These are phyloP conservation scores for Peronospora farinosa DNA, from an alignment of 352 stramenopile species.

Conservation along the genomic window DNA sequence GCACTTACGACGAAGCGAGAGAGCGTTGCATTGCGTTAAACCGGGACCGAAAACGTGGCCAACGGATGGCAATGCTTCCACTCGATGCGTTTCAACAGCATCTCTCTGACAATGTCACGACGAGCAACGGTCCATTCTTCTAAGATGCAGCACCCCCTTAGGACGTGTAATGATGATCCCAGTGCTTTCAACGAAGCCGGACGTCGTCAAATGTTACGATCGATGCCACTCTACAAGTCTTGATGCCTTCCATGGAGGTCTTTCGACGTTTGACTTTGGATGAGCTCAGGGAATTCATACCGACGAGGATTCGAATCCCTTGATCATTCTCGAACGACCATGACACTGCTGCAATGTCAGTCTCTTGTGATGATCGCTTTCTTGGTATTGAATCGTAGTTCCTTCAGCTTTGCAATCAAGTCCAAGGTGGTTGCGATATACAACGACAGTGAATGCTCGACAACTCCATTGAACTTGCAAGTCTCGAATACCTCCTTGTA, in stretches of 20 bases:
- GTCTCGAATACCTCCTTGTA: conserved; percentile 13
- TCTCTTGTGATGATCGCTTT: conserved; percentile 8
- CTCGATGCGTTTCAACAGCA: conserved; percentile 41
- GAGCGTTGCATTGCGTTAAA: conserved; percentile 45
- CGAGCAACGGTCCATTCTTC: conserved; percentile 4
- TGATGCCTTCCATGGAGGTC: conserved; percentile 19
- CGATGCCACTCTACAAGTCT: conserved; percentile 15
- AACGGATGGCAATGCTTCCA: conserved; percentile 41
- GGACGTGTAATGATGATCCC: conserved; percentile 14
- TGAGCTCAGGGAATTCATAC: conserved; percentile 3
- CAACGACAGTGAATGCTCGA: conserved; percentile 14
- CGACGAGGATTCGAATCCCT: background rate
- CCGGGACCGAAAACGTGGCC: conserved; percentile 35
- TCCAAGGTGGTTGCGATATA: conserved; percentile 18
- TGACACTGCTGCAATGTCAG: conserved; percentile 13
- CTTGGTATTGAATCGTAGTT: conserved; percentile 1
- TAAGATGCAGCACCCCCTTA: conserved; percentile 9
- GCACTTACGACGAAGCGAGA: conserved; percentile 53
- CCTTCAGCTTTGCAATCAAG: background rate
- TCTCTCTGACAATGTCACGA: conserved; percentile 15
- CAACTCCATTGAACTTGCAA: conserved; percentile 18
- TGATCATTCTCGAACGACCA: conserved; percentile 26
- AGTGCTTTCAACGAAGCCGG: conserved; percentile 4
- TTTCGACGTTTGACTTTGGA: conserved; percentile 14
- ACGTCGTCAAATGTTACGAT: conserved; percentile 3